Base-by-base conservation (phyloP, 2,329 filamentous ascomycete genomes). In the Phyllosticta ampelicida region DNA sequence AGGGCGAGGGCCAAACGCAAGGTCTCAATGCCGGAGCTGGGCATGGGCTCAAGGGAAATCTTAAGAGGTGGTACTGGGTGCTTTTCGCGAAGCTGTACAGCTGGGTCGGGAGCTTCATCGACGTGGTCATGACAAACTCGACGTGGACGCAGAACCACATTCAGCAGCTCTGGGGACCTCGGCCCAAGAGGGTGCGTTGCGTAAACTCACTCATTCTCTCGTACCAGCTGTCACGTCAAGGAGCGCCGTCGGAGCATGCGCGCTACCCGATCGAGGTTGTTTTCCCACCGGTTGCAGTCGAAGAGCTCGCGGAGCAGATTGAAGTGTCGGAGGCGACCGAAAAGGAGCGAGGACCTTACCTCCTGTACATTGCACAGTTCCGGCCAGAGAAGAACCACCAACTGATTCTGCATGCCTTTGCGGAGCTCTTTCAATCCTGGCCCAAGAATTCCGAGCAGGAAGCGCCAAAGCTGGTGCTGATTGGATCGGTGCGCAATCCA, bases 71-170 rank as follows among this genome's bases (percentile, higher is more conserved):
- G 16, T 99, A 99, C 76, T 99, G 94, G 94, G 77, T 85, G 62
- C 67, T 86, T 1, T 99, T 99, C 68, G 91, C 94, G 0, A 75
- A 77, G 51, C 71, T 95, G 1, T 99, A 99, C 74, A 86, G 86
- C 51, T 84, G 82, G 74, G 86, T 95, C 51, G 94, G 94, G 20
- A 82, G 86, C 20, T 85, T 86, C 16, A 83, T 96, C 51, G 91
- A 99, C 68, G 83, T 96, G 0, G 92, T 97, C 64, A 96, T 97
- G 89, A 96, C 94, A 60, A 99, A 99, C 73, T 96, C 90, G 5
- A 89, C 82, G 60, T 99, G 94, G 94, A 99, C 94, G 0, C 87
- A 94, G 63, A 78, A 74, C 1, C 89, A 95, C 65, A 85, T 95
- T 58, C 78, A 59, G 20, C 48, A 59, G 23, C 60, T 65, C 13